Conservation (phyloP, 73 alveolate species). For the Halteria grandinella region DNA sequence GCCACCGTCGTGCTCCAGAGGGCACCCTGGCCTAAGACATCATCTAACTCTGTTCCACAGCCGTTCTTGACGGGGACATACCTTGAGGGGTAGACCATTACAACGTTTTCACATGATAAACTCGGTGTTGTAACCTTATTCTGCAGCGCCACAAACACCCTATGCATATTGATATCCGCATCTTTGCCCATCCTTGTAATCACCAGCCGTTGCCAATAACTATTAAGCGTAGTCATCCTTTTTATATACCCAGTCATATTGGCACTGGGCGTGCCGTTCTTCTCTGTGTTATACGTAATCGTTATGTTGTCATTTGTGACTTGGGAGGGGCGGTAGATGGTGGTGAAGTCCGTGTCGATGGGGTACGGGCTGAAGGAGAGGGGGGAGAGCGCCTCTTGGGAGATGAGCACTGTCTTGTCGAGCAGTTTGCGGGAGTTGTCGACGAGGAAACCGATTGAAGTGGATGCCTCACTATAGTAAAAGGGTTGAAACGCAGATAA, state of each 20-base stretch:
- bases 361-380: conserved; percentile 27
- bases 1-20: conserved; percentile 15
- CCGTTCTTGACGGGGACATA: neutral
- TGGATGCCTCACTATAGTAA: conserved; percentile 26
- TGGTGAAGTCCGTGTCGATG: neutral
- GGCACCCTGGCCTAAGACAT: too few species aligned
- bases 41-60: too few species aligned
- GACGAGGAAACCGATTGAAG: conserved; percentile 22
- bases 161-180: conserved; percentile 42
- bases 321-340: neutral
- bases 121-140: neutral
- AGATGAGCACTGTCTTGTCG: conserved; percentile 23
- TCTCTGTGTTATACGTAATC: neutral
- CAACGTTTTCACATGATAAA: conserved; percentile 11
- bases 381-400: conserved; percentile 19
- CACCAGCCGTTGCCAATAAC: conserved; percentile 24
- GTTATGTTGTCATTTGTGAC: neutral
- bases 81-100: conserved; percentile 21
- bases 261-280: neutral
- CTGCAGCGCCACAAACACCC: conserved; percentile 38
- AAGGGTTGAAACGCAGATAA: too few species aligned
- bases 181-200: conserved; percentile 31
- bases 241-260: conserved; percentile 1
- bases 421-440: conserved; percentile 14
- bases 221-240: conserved; percentile 4